Conservation (phyloP, 352 stramenopile genomes). For the Pythium dissotocum region DNA sequence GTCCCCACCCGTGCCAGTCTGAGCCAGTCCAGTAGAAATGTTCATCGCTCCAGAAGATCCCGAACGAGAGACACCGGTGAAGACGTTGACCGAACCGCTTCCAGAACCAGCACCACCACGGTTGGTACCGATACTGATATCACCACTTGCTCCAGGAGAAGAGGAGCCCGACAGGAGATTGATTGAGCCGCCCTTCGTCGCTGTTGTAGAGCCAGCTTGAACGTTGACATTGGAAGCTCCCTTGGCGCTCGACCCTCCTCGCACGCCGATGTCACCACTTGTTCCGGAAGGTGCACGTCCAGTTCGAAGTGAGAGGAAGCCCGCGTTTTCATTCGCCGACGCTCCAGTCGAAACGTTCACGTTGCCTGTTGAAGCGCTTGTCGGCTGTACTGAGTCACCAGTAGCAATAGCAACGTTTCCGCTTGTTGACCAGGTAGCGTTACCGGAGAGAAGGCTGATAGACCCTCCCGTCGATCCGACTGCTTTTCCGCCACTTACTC, state of each 20-base stretch:
- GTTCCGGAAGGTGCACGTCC: slow-evolving; percentile 45
- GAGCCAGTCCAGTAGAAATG: slow-evolving; percentile 65
- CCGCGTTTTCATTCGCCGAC: slow-evolving; percentile 45
- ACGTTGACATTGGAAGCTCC: slow-evolving; percentile 48
- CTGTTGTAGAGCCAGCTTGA: slow-evolving; percentile 47
- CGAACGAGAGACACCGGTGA: slow-evolving; percentile 41
- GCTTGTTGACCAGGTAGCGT: slow-evolving; percentile 59
- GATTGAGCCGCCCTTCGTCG: slow-evolving; percentile 51
- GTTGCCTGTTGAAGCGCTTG: slow-evolving; percentile 42
- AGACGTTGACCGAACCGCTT: slow-evolving; percentile 56
- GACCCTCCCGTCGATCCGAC: slow-evolving; percentile 55
- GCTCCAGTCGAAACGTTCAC: slow-evolving; percentile 47
- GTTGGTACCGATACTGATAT: slow-evolving; percentile 61
- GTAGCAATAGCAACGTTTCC: slow-evolving; percentile 57
- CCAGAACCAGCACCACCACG: slow-evolving; percentile 47
- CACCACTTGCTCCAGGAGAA: slow-evolving; percentile 45
- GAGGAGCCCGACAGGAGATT: slow-evolving; percentile 50
- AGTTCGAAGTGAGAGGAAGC: slow-evolving; percentile 41
- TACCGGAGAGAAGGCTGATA: slow-evolving; percentile 50
- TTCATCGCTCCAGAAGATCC: slow-evolving; percentile 66
- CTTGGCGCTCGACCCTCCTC: slow-evolving; percentile 47
- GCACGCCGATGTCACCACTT: slow-evolving; percentile 57
- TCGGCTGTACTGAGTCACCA: slow-evolving; percentile 44
- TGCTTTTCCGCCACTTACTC: slow-evolving; percentile 45
- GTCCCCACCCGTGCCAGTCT: slow-evolving; percentile 51